A percentile compares a stretch with the other conserved stretches of the same genome.
Evolutionary conservation across 2,329 filamentous ascomycete genomes (phyloP).

Genomic region (Colletotrichum nymphaeae): DNA sequence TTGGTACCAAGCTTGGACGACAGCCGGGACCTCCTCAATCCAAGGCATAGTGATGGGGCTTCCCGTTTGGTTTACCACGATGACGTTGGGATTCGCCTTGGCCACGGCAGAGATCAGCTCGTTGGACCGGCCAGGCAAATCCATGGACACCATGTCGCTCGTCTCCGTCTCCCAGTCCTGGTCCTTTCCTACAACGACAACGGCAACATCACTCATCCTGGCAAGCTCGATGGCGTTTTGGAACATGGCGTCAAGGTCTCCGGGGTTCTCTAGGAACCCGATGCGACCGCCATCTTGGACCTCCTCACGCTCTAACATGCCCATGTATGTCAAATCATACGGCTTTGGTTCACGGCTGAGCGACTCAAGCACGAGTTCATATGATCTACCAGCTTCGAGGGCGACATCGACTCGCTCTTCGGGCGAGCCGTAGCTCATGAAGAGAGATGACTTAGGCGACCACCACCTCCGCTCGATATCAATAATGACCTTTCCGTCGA

Average conservation of each 20-base stretch:
- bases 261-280: not conserved
- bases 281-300: not conserved
- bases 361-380: not conserved
- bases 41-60: slow-evolving; percentile 70
- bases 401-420: not conserved
- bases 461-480: not conserved
- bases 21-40: slow-evolving; percentile 63
- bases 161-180: slow-evolving; percentile 56
- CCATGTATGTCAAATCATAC: not conserved
- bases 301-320: not conserved
- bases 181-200: slow-evolving; percentile 67
- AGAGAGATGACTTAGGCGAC: not conserved
- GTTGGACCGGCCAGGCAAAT: slow-evolving; percentile 69
- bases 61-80: slow-evolving; percentile 73
- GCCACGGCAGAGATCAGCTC: slow-evolving; percentile 67
- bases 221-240: not conserved
- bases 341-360: not conserved
- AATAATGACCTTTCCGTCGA: not conserved
- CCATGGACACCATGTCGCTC: slow-evolving; percentile 76
- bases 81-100: slow-evolving; percentile 66
- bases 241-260: not conserved
- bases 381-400: not conserved
- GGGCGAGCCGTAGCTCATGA: not conserved
- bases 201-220: slow-evolving; percentile 35
- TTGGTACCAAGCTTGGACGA: slow-evolving; percentile 76